phyloP scores from a whole-genome alignment of 176 grass and related monocot genomes.

The Aegilops bicornis region DNA sequence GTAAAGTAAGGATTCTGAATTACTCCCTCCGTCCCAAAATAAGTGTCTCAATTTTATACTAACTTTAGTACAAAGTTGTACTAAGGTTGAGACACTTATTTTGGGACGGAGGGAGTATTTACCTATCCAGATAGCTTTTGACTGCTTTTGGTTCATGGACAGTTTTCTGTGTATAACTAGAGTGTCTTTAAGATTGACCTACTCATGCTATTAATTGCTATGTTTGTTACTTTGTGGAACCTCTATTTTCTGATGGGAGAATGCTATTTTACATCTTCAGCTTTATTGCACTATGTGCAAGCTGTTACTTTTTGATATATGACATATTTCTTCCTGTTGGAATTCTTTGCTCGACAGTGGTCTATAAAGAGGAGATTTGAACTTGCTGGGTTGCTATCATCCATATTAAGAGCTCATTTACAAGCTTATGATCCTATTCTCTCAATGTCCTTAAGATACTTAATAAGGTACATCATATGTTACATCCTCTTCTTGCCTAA shows the following conservation, averaged over 20 bases:
- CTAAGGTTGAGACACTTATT: too few species aligned
- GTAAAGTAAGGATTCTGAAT: not conserved
- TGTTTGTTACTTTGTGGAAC: not conserved
- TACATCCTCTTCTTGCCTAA: constrained; percentile 26
- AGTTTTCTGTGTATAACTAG: not conserved
- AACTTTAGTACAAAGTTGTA: too few species aligned
- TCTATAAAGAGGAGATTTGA: constrained; percentile 80
- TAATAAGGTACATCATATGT: constrained; percentile 70
- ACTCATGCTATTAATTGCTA: not conserved
- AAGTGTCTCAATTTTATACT: too few species aligned
- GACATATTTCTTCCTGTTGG: constrained; percentile 21
- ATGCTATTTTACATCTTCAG: constrained; percentile 7
- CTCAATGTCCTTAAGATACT: constrained; percentile 86
- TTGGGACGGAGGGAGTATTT: not conserved
- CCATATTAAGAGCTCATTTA: constrained; percentile 90
- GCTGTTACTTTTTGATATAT: constrained; percentile 10
- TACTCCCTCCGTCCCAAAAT: not conserved
- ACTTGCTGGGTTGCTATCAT: constrained; percentile 87
- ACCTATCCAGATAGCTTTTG: not conserved
- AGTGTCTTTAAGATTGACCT: not conserved
- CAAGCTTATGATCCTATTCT: constrained; percentile 97
- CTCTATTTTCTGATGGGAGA: constrained; percentile 1
- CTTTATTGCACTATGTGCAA: not conserved
- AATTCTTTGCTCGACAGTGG: constrained; percentile 61
- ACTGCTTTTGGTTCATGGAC: not conserved